Conservation (phyloP, 2,329 filamentous ascomycete species). For the Fusarium sp. region DNA sequence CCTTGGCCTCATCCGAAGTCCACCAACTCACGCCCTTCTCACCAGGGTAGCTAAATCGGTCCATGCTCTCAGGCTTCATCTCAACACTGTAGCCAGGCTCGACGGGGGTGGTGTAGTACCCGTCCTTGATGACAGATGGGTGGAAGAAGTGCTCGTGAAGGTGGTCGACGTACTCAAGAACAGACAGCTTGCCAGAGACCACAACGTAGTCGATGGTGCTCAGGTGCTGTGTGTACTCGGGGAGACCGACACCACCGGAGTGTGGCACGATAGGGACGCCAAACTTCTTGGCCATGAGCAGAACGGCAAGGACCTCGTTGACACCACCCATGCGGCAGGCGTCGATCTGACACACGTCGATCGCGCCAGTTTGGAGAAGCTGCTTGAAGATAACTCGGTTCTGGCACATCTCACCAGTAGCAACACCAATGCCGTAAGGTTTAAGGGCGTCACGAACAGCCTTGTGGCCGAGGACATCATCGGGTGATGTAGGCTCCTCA, state of each 20-base stretch:
- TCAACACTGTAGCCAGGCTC: slow-evolving; percentile 92
- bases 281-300: slow-evolving; percentile 87
- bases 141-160: slow-evolving; percentile 94
- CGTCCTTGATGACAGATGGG: slow-evolving; percentile 84
- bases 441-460: slow-evolving; percentile 85
- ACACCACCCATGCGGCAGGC: slow-evolving; percentile 91
- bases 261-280: slow-evolving; percentile 89
- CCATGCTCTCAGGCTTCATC: slow-evolving; percentile 93
- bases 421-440: slow-evolving; percentile 83
- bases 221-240: slow-evolving; percentile 94
- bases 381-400: slow-evolving; percentile 97
- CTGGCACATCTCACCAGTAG: slow-evolving; percentile 96
- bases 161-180: slow-evolving; percentile 94
- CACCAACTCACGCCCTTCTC: slow-evolving; percentile 87
- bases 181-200: slow-evolving; percentile 83
- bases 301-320: slow-evolving; percentile 91
- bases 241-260: slow-evolving; percentile 89
- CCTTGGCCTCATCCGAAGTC: slow-evolving; percentile 83
- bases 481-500: slow-evolving; percentile 91
- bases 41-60: slow-evolving; percentile 82
- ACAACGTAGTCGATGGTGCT: slow-evolving; percentile 94
- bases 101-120: slow-evolving; percentile 88
- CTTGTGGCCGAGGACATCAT: slow-evolving; percentile 91
- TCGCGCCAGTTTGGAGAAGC: slow-evolving; percentile 82
- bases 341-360: slow-evolving; percentile 92